phyloP scores from a whole-genome alignment of 441 rosid genomes.

The Melastoma candidum region DNA sequence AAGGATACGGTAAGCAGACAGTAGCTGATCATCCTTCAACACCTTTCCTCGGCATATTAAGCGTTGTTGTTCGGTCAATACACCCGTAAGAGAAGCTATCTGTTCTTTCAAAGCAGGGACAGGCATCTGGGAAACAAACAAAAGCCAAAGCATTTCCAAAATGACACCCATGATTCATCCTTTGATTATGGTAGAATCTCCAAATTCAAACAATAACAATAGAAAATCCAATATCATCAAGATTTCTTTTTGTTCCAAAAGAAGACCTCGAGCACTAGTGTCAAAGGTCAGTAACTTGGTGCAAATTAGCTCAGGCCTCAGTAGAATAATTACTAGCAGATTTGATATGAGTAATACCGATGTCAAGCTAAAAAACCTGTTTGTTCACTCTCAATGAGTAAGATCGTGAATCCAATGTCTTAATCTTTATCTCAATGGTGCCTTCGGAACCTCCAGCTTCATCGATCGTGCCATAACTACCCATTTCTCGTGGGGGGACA shows the following conservation, averaged over 20 bases:
- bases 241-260: background rate
- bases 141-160: background rate
- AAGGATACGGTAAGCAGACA: constrained; percentile 98
- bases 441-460: constrained; percentile 49
- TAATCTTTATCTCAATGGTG: constrained; percentile 75
- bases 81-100: constrained; percentile 90
- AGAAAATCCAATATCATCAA: no score
- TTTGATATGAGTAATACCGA: no score
- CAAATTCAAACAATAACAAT: no score
- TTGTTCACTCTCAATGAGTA: constrained; percentile 81
- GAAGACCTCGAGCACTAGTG: background rate
- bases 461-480: constrained; percentile 23
- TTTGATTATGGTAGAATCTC: no score
- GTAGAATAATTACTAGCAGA: no score
- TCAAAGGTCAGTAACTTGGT: no score
- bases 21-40: constrained; percentile 85
- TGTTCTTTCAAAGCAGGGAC: constrained; percentile 94
- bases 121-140: constrained; percentile 45
- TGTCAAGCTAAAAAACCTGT: constrained; percentile 33
- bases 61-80: constrained; percentile 85
- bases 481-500: constrained; percentile 39
- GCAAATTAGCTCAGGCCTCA: no score
- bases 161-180: no score
- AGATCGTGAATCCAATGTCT: constrained; percentile 93
- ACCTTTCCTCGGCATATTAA: constrained; percentile 93